Evolutionary conservation across 208 protist genomes (phyloP), one percentile per base, ranked within the genome.

Genomic region (Kentomonas sorsogonicus): DNA sequence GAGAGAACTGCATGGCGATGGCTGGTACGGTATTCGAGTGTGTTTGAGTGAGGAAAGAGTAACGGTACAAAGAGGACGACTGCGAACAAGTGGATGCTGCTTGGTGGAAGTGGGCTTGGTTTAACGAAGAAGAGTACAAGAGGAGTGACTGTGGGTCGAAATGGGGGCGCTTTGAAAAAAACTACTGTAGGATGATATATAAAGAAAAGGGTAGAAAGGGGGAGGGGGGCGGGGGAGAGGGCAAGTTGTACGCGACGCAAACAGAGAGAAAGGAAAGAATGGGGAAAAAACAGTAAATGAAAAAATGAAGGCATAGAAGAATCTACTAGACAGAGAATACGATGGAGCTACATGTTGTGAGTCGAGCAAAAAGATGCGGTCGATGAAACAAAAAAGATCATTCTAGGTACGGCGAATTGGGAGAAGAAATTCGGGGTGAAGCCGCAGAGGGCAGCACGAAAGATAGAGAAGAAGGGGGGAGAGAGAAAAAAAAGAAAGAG

Each of bases 1-100:
- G 23, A 31, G 48, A 4, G 47, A 52, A 9, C n/a, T 60, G 4
- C 2, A 43, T 47, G 48, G 56, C 69, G 65, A 72, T 77, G 18
- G 30, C 10, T 33, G 5, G 6, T 13, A 53, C 30, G 23, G 25
- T 29, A 45, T 26, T 45, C 10, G 11, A 45, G 43, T 30, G 16
- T 33, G 2, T 15, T 58, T 56, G 10, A 10, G 7, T 25, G 30
- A 56, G 27, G 41, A 56, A 56, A 15, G 5, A 27, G 43, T 47
- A 15, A 15, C 7, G 33, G 11, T 36, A 15, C 33, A 36, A 36
- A 36, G 7, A 36, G 7, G 5, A 15, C 7, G 33, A 36, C 33
- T 15, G n/a, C n/a, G n/a, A 5, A 36, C 7, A 36, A 36, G 33
- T 36, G 11, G 33, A 36, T 11, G 33, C 11, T 36, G 11, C 7